A percentile compares a stretch with the other conserved stretches of the same genome.
These are phyloP conservation scores for Cytospora piceicola DNA, from an alignment of 2,329 filamentous ascomycete genomes.

Conservation along the genomic window DNA sequence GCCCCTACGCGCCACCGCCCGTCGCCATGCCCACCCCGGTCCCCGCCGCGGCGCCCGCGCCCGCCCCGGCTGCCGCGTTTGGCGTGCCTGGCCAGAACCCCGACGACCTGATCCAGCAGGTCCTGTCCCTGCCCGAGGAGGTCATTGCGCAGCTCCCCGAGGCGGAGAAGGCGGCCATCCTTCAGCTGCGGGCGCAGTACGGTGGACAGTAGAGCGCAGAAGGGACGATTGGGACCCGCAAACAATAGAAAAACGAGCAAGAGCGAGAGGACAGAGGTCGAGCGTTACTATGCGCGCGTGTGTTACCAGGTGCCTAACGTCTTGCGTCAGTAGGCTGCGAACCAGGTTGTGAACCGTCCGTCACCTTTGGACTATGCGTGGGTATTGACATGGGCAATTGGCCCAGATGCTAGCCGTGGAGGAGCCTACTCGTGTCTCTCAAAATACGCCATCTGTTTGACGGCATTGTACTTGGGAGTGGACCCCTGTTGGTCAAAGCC, in stretches of 20 bases:
- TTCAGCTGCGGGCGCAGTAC: slow-evolving; percentile 66
- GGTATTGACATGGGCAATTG: background rate
- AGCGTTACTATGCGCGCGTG: background rate
- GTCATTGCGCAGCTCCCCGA: slow-evolving; percentile 80
- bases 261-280: background rate
- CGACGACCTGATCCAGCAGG: slow-evolving; percentile 76
- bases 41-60: slow-evolving; percentile 45
- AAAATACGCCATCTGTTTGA: background rate
- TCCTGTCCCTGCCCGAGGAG: slow-evolving; percentile 78
- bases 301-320: background rate
- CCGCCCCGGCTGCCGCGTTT: slow-evolving; percentile 40
- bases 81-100: slow-evolving; percentile 54
- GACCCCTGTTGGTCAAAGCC: no score
- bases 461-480: background rate
- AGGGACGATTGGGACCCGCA: background rate
- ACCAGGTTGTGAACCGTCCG: background rate
- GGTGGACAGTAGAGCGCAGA: slow-evolving; percentile 17
- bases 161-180: slow-evolving; percentile 75
- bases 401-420: background rate
- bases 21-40: slow-evolving; percentile 38
- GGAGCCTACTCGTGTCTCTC: background rate
- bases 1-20: slow-evolving; percentile 51
- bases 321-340: background rate
- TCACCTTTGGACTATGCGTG: background rate
- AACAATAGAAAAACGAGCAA: background rate